These are phyloP conservation scores for Pythium angustatum DNA, from an alignment of 352 stramenopile genomes.

Conservation along the genomic window DNA sequence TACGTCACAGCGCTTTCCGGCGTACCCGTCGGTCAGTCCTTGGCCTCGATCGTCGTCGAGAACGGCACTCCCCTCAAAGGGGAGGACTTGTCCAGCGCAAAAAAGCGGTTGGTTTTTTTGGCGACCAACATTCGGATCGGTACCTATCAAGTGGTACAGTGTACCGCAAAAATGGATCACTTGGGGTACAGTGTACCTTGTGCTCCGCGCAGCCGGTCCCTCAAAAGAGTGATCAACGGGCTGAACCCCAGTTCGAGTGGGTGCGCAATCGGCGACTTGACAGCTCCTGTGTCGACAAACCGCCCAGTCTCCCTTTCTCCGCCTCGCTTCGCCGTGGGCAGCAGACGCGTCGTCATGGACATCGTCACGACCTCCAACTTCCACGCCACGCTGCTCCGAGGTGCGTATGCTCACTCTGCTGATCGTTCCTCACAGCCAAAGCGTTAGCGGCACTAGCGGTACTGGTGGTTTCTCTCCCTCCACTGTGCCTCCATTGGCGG, in stretches of 20 bases:
- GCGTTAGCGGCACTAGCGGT: no score
- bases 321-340: not conserved
- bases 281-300: not conserved
- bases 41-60: slow-evolving; percentile 21
- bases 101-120: slow-evolving; percentile 30
- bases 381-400: slow-evolving; percentile 81
- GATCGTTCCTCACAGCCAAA: no score
- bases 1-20: no score
- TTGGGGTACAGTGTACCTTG: slow-evolving; percentile 21
- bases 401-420: no score
- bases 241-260: not conserved
- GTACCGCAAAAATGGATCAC: slow-evolving; percentile 8
- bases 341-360: slow-evolving; percentile 45
- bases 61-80: slow-evolving; percentile 14
- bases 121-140: slow-evolving; percentile 17
- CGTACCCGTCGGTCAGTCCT: no score
- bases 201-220: not conserved
- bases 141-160: slow-evolving; percentile 22
- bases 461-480: no score
- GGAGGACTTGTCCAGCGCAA: slow-evolving; percentile 25
- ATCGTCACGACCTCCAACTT: slow-evolving; percentile 91
- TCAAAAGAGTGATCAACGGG: not conserved
- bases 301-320: not conserved
- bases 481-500: no score
- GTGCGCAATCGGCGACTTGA: not conserved